Base-by-base conservation (phyloP, 1,139 yeast genomes). In the Scheffersomyces titani region DNA sequence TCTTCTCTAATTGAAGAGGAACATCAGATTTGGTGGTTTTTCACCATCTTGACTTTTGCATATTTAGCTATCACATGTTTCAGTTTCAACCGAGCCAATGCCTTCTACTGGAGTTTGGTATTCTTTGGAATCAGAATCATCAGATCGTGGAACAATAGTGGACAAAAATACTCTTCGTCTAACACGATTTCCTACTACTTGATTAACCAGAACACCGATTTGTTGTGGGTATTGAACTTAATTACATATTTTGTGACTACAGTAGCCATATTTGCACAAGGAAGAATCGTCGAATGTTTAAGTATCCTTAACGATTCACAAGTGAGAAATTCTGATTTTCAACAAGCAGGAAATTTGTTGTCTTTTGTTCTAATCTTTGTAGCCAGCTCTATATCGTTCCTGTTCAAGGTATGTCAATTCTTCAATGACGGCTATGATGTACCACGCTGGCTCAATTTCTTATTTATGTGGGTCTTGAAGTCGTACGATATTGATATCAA, bases 1-100 rank as follows among this genome's bases (percentile, higher is more conserved):
- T 90, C 97, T 47, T 91, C 97, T 24, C 78, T 92, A 61, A 90
- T 94, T n/a, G 99, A 94, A 66, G 99, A 94, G 70, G 99, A 94
- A 67, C 97, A 94, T 67, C 98, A 92, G 68, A 73, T 92, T 18
- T 94, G 99, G 99, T 94, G 97, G 90, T 89, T 94, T 82, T 77
- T 87, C 19, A 74, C 84, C 0, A 73, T 85, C 0, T 53, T 79
- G 3, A 20, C 19, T 52, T 67, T 62, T 18, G 55, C 49, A 22
- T 69, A 54, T 48, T 68, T 61, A 50, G 61, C 62, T 44, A 55
- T 54, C 47, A 57, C 59, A 52, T 56, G 44, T 22, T 53, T 48
- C 18, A 48, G 24, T 5, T 18, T 53, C n/a, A 51, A 40, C 1
- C 51, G 53, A 20, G 4, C 40, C 45, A 36, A 30, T 3, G 46